Conservation (phyloP, 176 grass and related monocot genomes). For the Calamus simplicifolius region DNA sequence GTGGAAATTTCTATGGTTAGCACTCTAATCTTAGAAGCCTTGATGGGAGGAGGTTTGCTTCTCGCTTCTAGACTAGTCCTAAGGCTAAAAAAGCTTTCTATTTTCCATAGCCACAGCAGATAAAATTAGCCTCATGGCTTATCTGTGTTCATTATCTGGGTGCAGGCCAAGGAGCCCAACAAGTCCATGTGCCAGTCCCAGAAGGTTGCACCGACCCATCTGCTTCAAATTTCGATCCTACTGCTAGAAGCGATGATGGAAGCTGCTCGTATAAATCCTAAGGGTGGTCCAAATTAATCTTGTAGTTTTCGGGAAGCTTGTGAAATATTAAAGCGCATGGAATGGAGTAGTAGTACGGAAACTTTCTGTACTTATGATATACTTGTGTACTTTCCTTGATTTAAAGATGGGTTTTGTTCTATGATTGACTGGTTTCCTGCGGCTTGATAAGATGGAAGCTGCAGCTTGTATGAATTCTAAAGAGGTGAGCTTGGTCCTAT, state of each 20-base stretch:
- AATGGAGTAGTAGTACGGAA: too few relatives aligned
- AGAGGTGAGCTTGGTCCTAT: too few relatives aligned
- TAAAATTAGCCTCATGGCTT: background rate
- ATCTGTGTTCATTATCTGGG: background rate
- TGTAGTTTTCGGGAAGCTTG: too few relatives aligned
- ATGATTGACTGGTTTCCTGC: too few relatives aligned
- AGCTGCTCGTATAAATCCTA: slow-evolving; percentile 60
- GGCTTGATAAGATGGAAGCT: too few relatives aligned
- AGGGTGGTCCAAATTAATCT: background rate
- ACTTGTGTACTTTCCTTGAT: too few relatives aligned
- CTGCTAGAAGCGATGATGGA: slow-evolving; percentile 74
- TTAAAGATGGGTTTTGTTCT: too few relatives aligned
- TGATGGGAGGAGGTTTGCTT: slow-evolving; percentile 24
- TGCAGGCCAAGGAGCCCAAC: slow-evolving; percentile 68
- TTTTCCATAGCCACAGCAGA: background rate
- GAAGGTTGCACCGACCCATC: slow-evolving; percentile 61
- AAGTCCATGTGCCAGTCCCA: slow-evolving; percentile 56
- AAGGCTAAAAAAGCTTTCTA: background rate
- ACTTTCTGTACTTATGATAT: too few relatives aligned
- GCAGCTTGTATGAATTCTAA: too few relatives aligned
- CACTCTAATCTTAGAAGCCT: slow-evolving; percentile 16
- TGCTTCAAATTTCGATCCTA: slow-evolving; percentile 63
- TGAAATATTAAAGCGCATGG: too few relatives aligned
- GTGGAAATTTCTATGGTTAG: slow-evolving; percentile 54
- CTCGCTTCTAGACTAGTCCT: background rate